Evolutionary conservation across 2,329 filamentous ascomycete species (phyloP).

Genomic region (Apiospora marii): DNA sequence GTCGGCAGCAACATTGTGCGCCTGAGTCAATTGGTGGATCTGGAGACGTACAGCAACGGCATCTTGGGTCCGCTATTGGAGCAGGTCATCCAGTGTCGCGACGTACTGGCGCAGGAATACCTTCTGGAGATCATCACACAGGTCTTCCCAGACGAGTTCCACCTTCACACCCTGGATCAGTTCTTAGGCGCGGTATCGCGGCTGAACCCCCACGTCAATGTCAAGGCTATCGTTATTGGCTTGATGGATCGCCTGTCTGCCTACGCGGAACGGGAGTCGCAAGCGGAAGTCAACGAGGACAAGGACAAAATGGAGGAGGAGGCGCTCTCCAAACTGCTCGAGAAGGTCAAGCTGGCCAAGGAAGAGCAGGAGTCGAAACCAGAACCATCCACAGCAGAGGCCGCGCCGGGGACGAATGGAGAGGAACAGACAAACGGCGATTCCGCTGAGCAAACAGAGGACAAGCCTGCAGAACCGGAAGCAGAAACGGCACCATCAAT

Average conservation of each 20-base stretch:
- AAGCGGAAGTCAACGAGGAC: conserved; percentile 73
- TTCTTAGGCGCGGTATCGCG: conserved; percentile 92
- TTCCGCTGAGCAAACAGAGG: conserved; percentile 41
- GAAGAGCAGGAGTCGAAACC: conserved; percentile 51
- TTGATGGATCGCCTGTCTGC: conserved; percentile 96
- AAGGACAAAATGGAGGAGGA: conserved; percentile 84
- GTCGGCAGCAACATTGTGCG: conserved; percentile 97
- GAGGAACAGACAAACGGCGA: conserved; percentile 46
- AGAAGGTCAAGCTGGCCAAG: conserved; percentile 77
- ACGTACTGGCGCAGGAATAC: conserved; percentile 97
- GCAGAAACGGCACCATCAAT: conserved; percentile 49
- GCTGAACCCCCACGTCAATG: conserved; percentile 94
- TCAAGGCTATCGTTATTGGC: conserved; percentile 97
- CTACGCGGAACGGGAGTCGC: conserved; percentile 89
- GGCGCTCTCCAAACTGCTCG: conserved; percentile 78
- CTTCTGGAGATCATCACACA: conserved; percentile 97
- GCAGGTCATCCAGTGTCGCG: conserved; percentile 96
- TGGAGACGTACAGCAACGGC: conserved; percentile 90
- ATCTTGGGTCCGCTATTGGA: conserved; percentile 91
- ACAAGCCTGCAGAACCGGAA: conserved; percentile 41
- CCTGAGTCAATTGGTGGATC: conserved; percentile 91
- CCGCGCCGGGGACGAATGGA: conserved; percentile 47
- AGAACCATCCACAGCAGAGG: conserved; percentile 30
- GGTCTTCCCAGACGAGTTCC: conserved; percentile 98
- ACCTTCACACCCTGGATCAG: conserved; percentile 94